Base-by-base conservation (phyloP, 345 rosid genomes). In the Capsella bursapastoris region DNA sequence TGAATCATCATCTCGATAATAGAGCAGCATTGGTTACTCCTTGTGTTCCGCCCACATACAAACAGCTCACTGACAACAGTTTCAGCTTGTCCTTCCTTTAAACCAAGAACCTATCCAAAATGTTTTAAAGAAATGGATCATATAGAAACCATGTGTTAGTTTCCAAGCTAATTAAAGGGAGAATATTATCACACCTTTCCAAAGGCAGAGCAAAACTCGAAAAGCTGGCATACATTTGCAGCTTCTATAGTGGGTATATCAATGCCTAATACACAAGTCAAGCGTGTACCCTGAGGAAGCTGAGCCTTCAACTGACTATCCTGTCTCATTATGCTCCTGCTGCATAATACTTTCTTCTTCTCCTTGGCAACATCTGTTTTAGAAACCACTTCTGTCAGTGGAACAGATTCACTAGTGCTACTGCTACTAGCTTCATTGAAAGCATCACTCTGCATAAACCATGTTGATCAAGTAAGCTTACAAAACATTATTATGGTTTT, bases 191-290 rank as follows among this genome's bases (percentile, higher is more conserved):
- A 50, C 78, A 85, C 98, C 90, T 83, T 72, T 56, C 83, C 83
- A 76, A 93, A 93, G 76, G 92, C 85, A 50, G 84, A 72, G 80
- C 96, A 89, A 80, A 93, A 93, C 81, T 86, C 92, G 35, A 89
- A 72, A 77, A 93, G 85, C 71, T 90, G 97, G 71, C 89, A 79
- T 49, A 87, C 87, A 45, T 85, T 80, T 47, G 96, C 98, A 65
- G 80, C 82, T 75, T 79, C 83, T 62, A 87, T 80, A 51, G 79
- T 66, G 67, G 86, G 73, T 47, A 93, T 68, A 48, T 86, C 90
- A 71, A 86, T 61, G 40, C 92, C 90, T 15, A 83, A 84, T 51
- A 93, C 77, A 58, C 78, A 66, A 64, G 55, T 80, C 81, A 18
- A 18, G 22, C 22, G 22, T 18, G 22, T 18, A 53, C 90, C 87